phyloP scores from a whole-genome alignment of 169 alveolate species.

The Plasmodium fragile region DNA sequence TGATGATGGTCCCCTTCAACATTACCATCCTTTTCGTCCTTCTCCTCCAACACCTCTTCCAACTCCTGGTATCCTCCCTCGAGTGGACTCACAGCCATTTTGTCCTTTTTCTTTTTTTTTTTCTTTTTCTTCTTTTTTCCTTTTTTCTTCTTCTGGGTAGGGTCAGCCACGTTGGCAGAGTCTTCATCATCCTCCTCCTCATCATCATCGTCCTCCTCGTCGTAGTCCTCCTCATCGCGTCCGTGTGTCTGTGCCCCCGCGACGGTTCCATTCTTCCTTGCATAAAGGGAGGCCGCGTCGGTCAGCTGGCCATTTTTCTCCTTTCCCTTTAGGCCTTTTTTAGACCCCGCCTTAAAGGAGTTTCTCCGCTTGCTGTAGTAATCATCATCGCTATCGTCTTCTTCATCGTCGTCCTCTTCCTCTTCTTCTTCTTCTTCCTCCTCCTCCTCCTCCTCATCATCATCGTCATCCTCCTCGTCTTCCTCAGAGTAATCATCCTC shows the following conservation, averaged over 20 bases:
- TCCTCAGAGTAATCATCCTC: conserved; percentile 14
- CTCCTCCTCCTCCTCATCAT: conserved; percentile 2
- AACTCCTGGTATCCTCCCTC: neutral
- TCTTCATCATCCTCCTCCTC: conserved; percentile 6
- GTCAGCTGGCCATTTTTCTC: neutral
- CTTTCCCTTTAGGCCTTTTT: neutral
- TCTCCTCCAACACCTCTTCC: too few species aligned
- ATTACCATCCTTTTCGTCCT: neutral
- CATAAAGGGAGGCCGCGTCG: neutral
- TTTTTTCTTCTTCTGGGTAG: neutral
- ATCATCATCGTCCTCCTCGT: conserved; percentile 6
- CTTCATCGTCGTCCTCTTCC: conserved; percentile 20
- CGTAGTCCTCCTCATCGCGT: neutral
- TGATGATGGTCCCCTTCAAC: neutral
- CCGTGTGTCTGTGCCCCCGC: neutral
- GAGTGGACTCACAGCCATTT: neutral
- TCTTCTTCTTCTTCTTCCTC: conserved; percentile 39
- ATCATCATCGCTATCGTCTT: conserved; percentile 30
- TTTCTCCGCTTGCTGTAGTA: neutral
- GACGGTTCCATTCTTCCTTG: neutral
- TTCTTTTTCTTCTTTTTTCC: neutral
- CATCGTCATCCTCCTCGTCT: conserved; percentile 9
- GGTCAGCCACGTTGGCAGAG: neutral
- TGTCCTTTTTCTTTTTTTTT: neutral
- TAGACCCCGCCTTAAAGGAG: neutral